Evolutionary conservation across 352 stramenopile species (phyloP).

Genomic region (Globisporangium lucens): DNA sequence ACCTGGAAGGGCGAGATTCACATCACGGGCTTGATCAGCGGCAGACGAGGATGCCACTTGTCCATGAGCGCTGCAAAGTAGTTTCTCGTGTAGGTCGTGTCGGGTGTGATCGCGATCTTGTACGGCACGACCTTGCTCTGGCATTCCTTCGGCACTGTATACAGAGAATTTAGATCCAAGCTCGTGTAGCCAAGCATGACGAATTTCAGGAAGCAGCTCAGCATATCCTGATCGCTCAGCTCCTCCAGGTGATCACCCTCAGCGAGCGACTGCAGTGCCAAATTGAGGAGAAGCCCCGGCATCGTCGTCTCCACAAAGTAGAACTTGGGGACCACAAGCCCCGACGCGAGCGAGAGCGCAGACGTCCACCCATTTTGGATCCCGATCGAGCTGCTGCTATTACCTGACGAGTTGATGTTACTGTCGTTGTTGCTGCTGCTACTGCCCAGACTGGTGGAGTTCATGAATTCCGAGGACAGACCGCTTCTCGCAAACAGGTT

Average conservation of each 20-base stretch:
- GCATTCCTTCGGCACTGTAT: conserved; percentile 46
- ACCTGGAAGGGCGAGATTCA: conserved; percentile 44
- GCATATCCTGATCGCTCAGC: conserved; percentile 32
- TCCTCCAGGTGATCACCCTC: conserved; percentile 46
- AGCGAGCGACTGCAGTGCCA: conserved; percentile 43
- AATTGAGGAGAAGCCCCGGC: conserved; percentile 49
- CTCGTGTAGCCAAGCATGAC: conserved; percentile 51
- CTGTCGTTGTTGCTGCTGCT: conserved; percentile 13
- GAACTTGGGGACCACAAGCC: conserved; percentile 43
- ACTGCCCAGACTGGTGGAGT: not conserved
- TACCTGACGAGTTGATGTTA: not conserved
- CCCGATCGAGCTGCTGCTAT: not conserved
- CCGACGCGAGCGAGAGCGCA: conserved; percentile 29
- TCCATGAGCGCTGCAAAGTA: conserved; percentile 51
- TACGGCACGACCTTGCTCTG: conserved; percentile 56
- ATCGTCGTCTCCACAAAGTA: conserved; percentile 72
- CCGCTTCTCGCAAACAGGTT: conserved; percentile 35
- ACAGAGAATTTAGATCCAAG: conserved; percentile 27
- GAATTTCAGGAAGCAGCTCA: conserved; percentile 48
- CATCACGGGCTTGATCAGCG: conserved; percentile 32
- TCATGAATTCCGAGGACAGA: conserved; percentile 22
- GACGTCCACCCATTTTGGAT: conserved; percentile 19
- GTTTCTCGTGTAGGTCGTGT: conserved; percentile 61
- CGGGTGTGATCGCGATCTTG: conserved; percentile 69
- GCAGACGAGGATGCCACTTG: conserved; percentile 58